A percentile compares a stretch with the other conserved stretches of the same genome.
These are phyloP conservation scores for Pichia sp. DNA, from an alignment of 1,139 yeast genomes.

Conservation along the genomic window DNA sequence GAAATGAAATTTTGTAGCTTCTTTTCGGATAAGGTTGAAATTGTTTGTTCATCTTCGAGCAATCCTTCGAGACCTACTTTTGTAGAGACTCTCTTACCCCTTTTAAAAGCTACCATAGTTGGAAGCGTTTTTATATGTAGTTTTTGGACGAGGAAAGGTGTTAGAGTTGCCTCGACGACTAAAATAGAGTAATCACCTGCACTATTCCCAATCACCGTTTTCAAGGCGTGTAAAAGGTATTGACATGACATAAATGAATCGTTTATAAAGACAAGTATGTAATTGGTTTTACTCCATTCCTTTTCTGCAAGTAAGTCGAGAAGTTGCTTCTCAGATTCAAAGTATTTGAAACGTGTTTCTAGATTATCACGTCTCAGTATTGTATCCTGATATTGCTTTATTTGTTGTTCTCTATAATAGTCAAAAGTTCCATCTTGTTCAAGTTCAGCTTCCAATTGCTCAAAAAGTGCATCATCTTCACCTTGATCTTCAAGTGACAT, in stretches of 20 bases:
- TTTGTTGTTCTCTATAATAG: conserved; percentile 27
- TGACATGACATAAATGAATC: conserved; percentile 54
- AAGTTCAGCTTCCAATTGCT: conserved; percentile 10
- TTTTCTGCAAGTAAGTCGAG: conserved; percentile 40
- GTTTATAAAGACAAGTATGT: conserved; percentile 60
- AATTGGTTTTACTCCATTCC: conserved; percentile 28
- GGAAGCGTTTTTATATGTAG: conserved; percentile 63
- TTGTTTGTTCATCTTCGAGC: conserved; percentile 32
- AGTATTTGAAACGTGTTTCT: conserved; percentile 31
- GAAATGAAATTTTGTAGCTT: neutral
- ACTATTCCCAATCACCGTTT: neutral
- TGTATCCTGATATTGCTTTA: conserved; percentile 34
- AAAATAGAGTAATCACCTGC: conserved; percentile 2
- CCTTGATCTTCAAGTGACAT: neutral
- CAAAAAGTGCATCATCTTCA: conserved; percentile 11
- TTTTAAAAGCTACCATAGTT: conserved; percentile 53
- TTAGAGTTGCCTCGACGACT: conserved; percentile 39
- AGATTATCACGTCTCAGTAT: conserved; percentile 23
- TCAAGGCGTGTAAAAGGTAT: conserved; percentile 46
- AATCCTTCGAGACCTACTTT: conserved; percentile 63
- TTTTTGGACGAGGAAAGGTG: conserved; percentile 65
- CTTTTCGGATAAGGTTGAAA: neutral
- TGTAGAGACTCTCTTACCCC: conserved; percentile 52
- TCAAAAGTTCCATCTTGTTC: conserved; percentile 13
- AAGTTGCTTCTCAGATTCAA: conserved; percentile 47